Base-by-base conservation (phyloP, 805 yeast species). In the Barnettozyma siamensis region DNA sequence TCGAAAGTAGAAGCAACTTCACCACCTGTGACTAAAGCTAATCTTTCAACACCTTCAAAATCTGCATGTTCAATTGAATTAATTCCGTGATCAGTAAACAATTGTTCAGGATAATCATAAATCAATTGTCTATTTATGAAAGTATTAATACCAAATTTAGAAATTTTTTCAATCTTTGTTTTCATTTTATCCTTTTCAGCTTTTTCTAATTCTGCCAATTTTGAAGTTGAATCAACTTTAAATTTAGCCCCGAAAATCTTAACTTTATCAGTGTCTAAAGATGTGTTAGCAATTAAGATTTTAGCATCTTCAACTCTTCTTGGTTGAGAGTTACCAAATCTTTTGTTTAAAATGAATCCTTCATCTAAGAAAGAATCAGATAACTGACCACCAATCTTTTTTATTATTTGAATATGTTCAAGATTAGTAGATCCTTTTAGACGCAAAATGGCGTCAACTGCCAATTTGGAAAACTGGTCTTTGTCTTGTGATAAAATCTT, bases 11-110 rank as follows among this genome's bases (percentile, higher is more conserved):
- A 88, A 2, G 82, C 96, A 40, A 93, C 97, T 70, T 93, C 98
- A 59, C 96, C 99, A 39, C 99, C 99, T 11, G 98, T 89, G 26
- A 88, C 99, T 31, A 91, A 71, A 3, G 99, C 96, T 51, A 93
- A 75, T 61, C 98, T 80, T 70, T 93, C 99, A 41, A 93, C 87
- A 57, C 98, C 99, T 58, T 87, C 98, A 55, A 93, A 93, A 64
- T 93, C 99, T 13, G 99, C 98, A 60, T 93, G 99, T 65, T 93
- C 99, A 49, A 93, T 88, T 18, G 96, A 80, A 64, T 87, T 89
- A 55, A 93, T 85, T 41, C 80, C 78, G 33, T 88, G 66, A 53
- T 91, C 99, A 6, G 95, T 75, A 58, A 93, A 86, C 51, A 93
- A 72, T 65, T 87, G 96, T 67, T 93, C 99, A 20, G 99, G 99